A percentile compares a stretch with the other conserved stretches of the same genome.
Conservation (phyloP, 1,284 basidiomycete genomes). For the Ganoderma leucocontextum region DNA sequence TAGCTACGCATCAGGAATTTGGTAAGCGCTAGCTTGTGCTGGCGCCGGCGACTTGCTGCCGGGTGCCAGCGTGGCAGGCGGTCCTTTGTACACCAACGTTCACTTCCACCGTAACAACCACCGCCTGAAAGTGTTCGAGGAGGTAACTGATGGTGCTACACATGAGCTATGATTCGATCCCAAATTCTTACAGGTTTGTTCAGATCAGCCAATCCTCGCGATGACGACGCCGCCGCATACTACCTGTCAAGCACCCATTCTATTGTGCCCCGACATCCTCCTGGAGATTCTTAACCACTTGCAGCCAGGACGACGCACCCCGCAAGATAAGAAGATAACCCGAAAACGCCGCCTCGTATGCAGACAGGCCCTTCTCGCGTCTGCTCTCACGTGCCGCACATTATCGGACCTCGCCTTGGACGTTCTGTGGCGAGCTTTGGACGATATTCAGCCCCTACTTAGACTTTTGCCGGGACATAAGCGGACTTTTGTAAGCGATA, state of each 20-base stretch:
- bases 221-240: not conserved
- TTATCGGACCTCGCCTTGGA: not conserved
- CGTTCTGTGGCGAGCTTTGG: constrained; percentile 4
- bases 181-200: not conserved
- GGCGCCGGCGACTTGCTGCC: too few relatives aligned
- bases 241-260: not conserved
- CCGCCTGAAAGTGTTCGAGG: too few relatives aligned
- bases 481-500: not conserved
- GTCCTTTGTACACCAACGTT: too few relatives aligned
- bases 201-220: not conserved
- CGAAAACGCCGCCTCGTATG: not conserved
- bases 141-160: not conserved
- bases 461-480: not conserved
- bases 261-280: not conserved
- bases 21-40: too few relatives aligned
- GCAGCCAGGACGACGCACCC: not conserved
- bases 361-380: not conserved
- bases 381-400: not conserved
- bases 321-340: not conserved
- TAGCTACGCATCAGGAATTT: too few relatives aligned
- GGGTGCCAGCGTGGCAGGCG: too few relatives aligned
- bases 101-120: too few relatives aligned
- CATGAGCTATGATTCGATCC: not conserved
- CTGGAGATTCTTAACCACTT: not conserved
- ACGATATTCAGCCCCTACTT: not conserved